Conservation (phyloP, 495 filamentous ascomycete genomes). For the Evernia prunastri region DNA sequence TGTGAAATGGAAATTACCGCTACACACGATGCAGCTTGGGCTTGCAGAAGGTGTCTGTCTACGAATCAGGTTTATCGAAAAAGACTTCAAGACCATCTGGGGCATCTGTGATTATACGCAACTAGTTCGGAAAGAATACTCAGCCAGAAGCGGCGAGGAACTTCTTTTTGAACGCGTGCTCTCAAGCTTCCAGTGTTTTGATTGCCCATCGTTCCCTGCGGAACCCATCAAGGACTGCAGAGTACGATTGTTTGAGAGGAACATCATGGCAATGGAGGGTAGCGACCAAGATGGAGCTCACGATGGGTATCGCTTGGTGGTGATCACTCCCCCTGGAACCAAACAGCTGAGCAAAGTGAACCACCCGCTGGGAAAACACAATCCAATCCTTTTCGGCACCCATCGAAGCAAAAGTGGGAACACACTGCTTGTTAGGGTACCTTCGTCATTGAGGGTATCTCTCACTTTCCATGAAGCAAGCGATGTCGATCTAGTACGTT, state of each 20-base stretch:
- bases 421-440: conserved; percentile 14
- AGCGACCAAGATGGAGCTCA: conserved; percentile 62
- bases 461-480: conserved; percentile 59
- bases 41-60: conserved; percentile 50
- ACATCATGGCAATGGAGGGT: conserved; percentile 53
- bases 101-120: conserved; percentile 74
- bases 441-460: conserved; percentile 5
- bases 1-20: conserved; percentile 65
- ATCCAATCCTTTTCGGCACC: conserved; percentile 66
- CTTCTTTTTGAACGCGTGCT: conserved; percentile 58
- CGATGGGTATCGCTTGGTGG: conserved; percentile 65
- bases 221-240: conserved; percentile 64
- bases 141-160: conserved; percentile 56
- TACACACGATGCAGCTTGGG: conserved; percentile 42
- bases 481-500: conserved; percentile 60
- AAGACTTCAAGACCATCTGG: conserved; percentile 69
- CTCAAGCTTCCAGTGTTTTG: conserved; percentile 67
- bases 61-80: conserved; percentile 59
- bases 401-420: conserved; percentile 59
- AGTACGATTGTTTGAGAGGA: conserved; percentile 64
- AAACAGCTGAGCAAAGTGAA: conserved; percentile 68
- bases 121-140: conserved; percentile 63
- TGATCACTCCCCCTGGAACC: conserved; percentile 66
- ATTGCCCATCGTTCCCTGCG: conserved; percentile 63
- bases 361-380: conserved; percentile 52